Conservation (phyloP, 2,329 filamentous ascomycete species). For the Fusarium xyrophilum region DNA sequence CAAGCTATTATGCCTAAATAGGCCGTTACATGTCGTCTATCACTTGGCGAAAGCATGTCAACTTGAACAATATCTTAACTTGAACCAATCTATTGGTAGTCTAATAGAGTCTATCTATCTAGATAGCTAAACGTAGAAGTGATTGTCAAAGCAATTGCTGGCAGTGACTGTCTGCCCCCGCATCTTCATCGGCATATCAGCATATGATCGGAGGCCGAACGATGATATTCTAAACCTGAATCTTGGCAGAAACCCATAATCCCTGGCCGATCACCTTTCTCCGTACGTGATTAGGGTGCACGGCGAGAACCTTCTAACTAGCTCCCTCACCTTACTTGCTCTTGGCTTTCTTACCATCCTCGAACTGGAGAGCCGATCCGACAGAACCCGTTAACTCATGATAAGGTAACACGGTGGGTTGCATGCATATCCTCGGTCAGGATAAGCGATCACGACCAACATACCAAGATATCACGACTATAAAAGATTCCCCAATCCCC, state of each 20-base stretch:
- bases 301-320: background rate
- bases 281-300: slow-evolving; percentile 15
- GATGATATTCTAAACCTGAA: background rate
- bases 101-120: background rate
- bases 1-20: slow-evolving; percentile 1
- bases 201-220: background rate
- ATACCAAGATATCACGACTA: background rate
- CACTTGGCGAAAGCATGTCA: background rate
- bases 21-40: background rate
- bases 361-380: background rate
- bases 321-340: background rate
- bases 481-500: slow-evolving; percentile 4
- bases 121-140: no score
- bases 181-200: background rate
- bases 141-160: fast-evolving
- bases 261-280: slow-evolving; percentile 12
- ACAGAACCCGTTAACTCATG: slow-evolving; percentile 22
- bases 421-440: background rate
- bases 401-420: slow-evolving; percentile 26
- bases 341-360: slow-evolving; percentile 11
- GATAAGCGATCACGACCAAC: background rate
- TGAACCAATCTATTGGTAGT: background rate
- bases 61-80: background rate
- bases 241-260: slow-evolving; percentile 1
- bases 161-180: background rate